Evolutionary conservation across 306 rosid species (phyloP), one percentile per base, ranked within the genome.

Genomic region (Medicago lupulina): DNA sequence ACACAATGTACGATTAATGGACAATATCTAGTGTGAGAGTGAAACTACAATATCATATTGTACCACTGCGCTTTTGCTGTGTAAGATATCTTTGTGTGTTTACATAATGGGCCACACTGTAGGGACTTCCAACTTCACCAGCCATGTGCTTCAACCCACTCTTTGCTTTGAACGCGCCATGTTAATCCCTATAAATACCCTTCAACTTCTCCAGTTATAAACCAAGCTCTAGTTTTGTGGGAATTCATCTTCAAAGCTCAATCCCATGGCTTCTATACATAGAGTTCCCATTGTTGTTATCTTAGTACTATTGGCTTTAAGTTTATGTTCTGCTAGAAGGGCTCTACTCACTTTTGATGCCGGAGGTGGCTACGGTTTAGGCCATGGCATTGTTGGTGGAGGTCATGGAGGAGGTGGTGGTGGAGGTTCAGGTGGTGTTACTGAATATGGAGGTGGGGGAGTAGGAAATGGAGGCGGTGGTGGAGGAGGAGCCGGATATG

Each of bases 71-170:
- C 25, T 61, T 31, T 23, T 59, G n/a, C 66, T 25, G 40, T 60
- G 70, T 59, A 7, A 1, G 7, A 15, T 50, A 50, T n/a, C 57
- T n/a, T 55, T 55, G 61, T 18, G 61, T 55, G 61, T 18, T 55
- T 55, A 4, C 31, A 55, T 59, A 59, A 41, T 76, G 87, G 82
- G 70, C 72, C 86, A 79, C 68, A 67, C 8, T 60, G 88, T 85
- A 81, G 85, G 85, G 85, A 69, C 85, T 71, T 43, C 54, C 69
- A 51, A 77, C 46, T 74, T 36, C 71, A 55, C 46, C 46, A 3
- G 7, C 80, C 91, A 88, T 84, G 91, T 81, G 86, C 83, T 34
- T 85, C 85, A 79, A 79, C 86, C 86, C 85, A 88, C 88, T 79
- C 71, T 76, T 46, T 54, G 79, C 49, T 74, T 58, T 7, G 51